Conservation (phyloP, 352 stramenopile genomes). For the Globisporangium middletonii region DNA sequence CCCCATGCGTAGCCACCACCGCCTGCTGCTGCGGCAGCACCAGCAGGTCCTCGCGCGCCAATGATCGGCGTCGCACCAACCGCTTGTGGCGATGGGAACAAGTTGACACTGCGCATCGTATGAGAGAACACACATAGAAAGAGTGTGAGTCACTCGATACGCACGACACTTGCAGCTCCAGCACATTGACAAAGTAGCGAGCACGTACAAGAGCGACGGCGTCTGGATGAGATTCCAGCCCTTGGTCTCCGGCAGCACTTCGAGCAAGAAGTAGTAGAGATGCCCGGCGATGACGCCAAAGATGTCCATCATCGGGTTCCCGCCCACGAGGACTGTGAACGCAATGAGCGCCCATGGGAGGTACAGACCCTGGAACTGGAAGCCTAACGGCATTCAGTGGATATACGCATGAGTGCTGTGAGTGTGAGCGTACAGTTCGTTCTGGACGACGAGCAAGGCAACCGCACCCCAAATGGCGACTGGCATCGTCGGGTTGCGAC, state of each 20-base stretch:
- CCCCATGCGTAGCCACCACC: conserved; percentile 69
- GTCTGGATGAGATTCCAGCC: conserved; percentile 82
- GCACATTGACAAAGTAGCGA: not conserved
- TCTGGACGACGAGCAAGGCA: not conserved
- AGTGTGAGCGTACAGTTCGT: not conserved
- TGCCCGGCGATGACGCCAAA: conserved; percentile 83
- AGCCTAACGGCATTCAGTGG: conserved; percentile 27
- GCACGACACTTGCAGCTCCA: not conserved
- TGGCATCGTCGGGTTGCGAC: conserved; percentile 71
- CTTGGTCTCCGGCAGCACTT: conserved; percentile 82
- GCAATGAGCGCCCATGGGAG: conserved; percentile 86
- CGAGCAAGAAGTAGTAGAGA: conserved; percentile 88
- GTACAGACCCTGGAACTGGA: conserved; percentile 85
- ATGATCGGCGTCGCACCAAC: conserved; percentile 48
- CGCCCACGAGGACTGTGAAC: conserved; percentile 84
- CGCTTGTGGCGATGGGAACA: conserved; percentile 60
- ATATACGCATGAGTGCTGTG: no score
- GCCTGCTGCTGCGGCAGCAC: conserved; percentile 18
- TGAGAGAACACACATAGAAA: not conserved
- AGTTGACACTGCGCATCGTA: conserved; percentile 23
- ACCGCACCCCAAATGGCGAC: conserved; percentile 76
- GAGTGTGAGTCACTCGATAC: not conserved
- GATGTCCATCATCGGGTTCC: conserved; percentile 84
- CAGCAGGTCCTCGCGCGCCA: conserved; percentile 28
- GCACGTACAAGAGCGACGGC: conserved; percentile 71